Evolutionary conservation across 2,329 filamentous ascomycete genomes (phyloP).

Genomic region (Cladosporium sp.): DNA sequence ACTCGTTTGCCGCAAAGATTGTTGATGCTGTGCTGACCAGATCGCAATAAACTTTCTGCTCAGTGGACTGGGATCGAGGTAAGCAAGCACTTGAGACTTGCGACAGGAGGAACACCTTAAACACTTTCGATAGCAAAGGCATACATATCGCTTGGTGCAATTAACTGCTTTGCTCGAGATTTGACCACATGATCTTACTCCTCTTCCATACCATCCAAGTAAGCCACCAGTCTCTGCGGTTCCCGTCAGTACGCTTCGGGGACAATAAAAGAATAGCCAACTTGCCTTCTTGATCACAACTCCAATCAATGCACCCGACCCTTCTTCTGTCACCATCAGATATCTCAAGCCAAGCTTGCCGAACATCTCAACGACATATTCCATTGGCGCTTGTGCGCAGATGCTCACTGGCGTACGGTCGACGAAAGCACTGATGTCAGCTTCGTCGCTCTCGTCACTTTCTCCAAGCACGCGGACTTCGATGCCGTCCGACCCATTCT

Average conservation of each 20-base stretch:
- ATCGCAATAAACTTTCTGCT: not conserved
- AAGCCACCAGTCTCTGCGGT: slow-evolving; percentile 50
- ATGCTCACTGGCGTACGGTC: slow-evolving; percentile 57
- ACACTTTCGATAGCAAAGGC: not conserved
- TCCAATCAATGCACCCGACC: slow-evolving; percentile 53
- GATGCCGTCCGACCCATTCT: not conserved
- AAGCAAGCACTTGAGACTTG: not conserved
- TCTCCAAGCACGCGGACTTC: slow-evolving; percentile 40
- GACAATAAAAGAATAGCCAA: not conserved
- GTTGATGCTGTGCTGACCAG: not conserved
- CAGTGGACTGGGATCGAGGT: not conserved
- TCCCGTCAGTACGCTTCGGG: not conserved
- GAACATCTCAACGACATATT: slow-evolving; percentile 63
- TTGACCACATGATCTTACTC: not conserved
- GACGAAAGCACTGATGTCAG: slow-evolving; percentile 54
- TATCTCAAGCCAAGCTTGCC: slow-evolving; percentile 58
- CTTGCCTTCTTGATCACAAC: slow-evolving; percentile 59
- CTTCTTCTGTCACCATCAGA: slow-evolving; percentile 56
- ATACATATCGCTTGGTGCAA: not conserved
- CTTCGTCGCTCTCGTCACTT: slow-evolving; percentile 38
- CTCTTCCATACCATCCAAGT: slow-evolving; percentile 45
- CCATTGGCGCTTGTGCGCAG: slow-evolving; percentile 56
- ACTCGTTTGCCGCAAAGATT: not conserved
- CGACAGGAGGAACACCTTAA: not conserved
- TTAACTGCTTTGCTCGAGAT: not conserved